Conservation (phyloP, 352 stramenopile species). For the Globisporangium echinulatum region DNA sequence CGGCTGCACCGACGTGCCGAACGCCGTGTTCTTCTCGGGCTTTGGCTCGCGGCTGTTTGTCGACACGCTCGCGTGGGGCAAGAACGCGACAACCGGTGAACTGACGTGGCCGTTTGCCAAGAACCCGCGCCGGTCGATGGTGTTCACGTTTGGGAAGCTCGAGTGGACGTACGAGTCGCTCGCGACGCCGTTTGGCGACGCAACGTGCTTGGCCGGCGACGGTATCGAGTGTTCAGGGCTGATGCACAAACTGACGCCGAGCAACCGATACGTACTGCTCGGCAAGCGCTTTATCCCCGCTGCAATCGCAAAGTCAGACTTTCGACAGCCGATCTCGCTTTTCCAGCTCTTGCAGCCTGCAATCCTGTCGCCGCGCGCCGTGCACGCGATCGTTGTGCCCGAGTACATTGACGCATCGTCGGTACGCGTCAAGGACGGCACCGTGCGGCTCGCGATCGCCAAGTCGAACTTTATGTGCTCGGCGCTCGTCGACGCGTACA, state of each 20-base stretch:
- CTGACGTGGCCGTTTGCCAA: conserved; percentile 1
- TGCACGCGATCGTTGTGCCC: conserved; percentile 3
- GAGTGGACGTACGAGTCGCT: conserved; percentile 29
- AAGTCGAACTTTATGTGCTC: conserved; percentile 7
- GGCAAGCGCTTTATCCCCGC: conserved; percentile 3
- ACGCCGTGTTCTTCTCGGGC: conserved; percentile 13
- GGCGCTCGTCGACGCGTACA: conserved; percentile 30
- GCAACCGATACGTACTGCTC: conserved; percentile 11
- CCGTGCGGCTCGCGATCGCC: background rate
- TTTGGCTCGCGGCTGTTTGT: conserved; percentile 12
- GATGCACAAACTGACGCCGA: conserved; percentile 13
- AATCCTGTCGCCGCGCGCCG: conserved; percentile 10
- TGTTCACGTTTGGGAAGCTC: conserved; percentile 31
- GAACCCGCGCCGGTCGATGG: conserved; percentile 16
- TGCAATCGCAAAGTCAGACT: conserved; percentile 8
- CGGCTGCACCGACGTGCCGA: conserved; percentile 9
- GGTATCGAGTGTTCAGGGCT: conserved; percentile 21
- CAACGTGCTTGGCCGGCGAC: conserved; percentile 2
- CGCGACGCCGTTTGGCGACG: conserved; percentile 14
- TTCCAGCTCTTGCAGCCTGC: conserved; percentile 10
- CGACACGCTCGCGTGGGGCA: conserved; percentile 5
- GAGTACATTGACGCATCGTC: conserved; percentile 2
- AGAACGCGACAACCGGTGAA: background rate
- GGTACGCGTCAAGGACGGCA: background rate
- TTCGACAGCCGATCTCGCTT: conserved; percentile 9